Evolutionary conservation across 495 filamentous ascomycete genomes (phyloP), one percentile per base, ranked within the genome.

Genomic region (Neurospora sp.): DNA sequence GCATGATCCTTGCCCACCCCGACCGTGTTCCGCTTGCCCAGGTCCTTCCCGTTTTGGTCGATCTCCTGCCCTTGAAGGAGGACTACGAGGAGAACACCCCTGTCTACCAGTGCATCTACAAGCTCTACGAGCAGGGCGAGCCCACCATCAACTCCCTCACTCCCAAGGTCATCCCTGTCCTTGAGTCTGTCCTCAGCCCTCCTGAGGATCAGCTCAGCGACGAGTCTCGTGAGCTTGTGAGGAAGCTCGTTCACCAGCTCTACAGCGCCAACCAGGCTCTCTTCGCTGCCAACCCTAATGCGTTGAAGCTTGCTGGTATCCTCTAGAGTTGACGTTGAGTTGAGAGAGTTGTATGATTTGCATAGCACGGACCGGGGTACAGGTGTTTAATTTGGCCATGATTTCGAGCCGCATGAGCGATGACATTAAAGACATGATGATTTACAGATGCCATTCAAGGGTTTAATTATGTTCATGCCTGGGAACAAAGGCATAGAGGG

Each of bases 21-120:
- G 89, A 94, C 68, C 88, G 87, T 70, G 89, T 98, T 8, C 94
- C 94, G 6, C 84, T 94, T 72, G 82, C 86, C 71, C 90, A 97
- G 12, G 92, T 97, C 22, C 87, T 99, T 1, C 94, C 94, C 35
- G 89, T 87, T 3, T 85, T 99, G 53, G 88, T 96, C 22, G 86
- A 85, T 70, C 86, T 96, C 14, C 86, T 99, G 65, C 96, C 96
- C 37, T 83, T 98, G 76, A 94, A 92, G 83, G 94, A 97, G 76
- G 96, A 99, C 80, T 98, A 88, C 74, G 94, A 97, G 81, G 96
- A 99, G 88, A 98, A 99, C 84, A 91, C 92, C 73, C 93, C 95
- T 12, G 88, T 98, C 42, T 99, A 90, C 82, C 86, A 90, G 76
- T 94, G 93, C 88, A 88, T 99, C 77, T 90, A 93, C 79, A 88